A percentile compares a stretch with the other conserved stretches of the same genome.
These are phyloP conservation scores for Microascus cirrosus DNA, from an alignment of 2,329 filamentous ascomycete species.

Conservation along the genomic window DNA sequence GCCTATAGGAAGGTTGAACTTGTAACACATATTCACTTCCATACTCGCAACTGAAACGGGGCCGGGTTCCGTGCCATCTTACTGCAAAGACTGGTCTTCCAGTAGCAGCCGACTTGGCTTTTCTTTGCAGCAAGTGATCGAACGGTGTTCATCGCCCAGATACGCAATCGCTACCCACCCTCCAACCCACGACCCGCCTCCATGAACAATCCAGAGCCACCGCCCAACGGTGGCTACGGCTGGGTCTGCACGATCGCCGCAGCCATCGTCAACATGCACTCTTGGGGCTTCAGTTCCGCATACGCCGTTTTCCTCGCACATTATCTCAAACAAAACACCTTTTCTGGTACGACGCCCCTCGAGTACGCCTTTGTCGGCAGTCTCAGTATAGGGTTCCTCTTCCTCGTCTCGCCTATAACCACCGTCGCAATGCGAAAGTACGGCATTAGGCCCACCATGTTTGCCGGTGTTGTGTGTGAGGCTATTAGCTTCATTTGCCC, in stretches of 20 bases:
- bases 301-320: conserved; percentile 43
- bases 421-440: conserved; percentile 48
- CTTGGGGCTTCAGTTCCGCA: conserved; percentile 58
- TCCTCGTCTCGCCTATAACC: conserved; percentile 58
- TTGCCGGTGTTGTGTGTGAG: conserved; percentile 54
- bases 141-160: no score
- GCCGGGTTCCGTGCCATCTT: no score
- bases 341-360: conserved; percentile 50
- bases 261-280: conserved; percentile 52
- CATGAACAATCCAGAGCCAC: no score
- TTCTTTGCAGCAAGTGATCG: no score
- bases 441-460: conserved; percentile 53
- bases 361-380: conserved; percentile 66
- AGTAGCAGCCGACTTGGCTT: no score
- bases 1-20: no score
- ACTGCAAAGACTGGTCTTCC: no score
- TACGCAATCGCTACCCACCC: no score
- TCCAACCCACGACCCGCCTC: no score
- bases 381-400: conserved; percentile 29
- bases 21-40: no score
- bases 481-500: conserved; percentile 56
- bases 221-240: conserved; percentile 48
- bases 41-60: no score
- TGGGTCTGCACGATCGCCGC: conserved; percentile 28
- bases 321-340: conserved; percentile 45